Conservation (phyloP, 495 filamentous ascomycete genomes). For the Penicillium crystallinum region DNA sequence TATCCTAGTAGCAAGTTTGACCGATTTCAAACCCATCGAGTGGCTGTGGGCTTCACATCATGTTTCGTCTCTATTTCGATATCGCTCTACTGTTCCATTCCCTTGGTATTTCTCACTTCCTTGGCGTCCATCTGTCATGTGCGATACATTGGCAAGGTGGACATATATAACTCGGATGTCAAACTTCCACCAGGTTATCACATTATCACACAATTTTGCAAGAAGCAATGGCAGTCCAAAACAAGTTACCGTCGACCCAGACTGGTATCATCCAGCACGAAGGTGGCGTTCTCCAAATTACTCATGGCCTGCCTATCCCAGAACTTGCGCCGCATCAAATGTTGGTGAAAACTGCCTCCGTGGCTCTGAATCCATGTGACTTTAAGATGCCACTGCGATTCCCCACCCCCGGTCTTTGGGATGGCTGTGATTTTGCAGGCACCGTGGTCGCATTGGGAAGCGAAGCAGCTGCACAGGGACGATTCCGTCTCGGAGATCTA, state of each 20-base stretch:
- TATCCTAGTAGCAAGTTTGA: too few relatives aligned
- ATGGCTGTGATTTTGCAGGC: slow-evolving; percentile 44
- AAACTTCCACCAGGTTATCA: too few relatives aligned
- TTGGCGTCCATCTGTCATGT: too few relatives aligned
- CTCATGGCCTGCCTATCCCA: slow-evolving; percentile 16
- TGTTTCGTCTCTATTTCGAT: too few relatives aligned
- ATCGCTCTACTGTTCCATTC: too few relatives aligned
- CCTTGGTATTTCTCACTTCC: too few relatives aligned
- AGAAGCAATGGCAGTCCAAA: slow-evolving; percentile 15
- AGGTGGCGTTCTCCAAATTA: slow-evolving; percentile 13
- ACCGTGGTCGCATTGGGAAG: slow-evolving; percentile 28
- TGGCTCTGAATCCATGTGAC: slow-evolving; percentile 45
- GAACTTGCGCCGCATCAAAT: slow-evolving; percentile 16
- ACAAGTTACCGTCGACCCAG: slow-evolving; percentile 3
- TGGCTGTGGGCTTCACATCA: too few relatives aligned
- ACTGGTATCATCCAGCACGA: slow-evolving; percentile 22
- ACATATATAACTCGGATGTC: too few relatives aligned
- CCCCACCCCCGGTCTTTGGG: slow-evolving; percentile 27
- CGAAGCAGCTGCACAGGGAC: slow-evolving; percentile 11
- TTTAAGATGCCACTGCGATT: slow-evolving; percentile 37
- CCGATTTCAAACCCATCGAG: too few relatives aligned
- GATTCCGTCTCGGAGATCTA: slow-evolving; percentile 23
- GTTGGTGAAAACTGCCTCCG: slow-evolving; percentile 28
- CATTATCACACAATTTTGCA: slow-evolving; percentile 33
- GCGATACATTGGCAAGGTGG: too few relatives aligned